Evolutionary conservation across 345 rosid genomes (phyloP), one percentile per base, ranked within the genome.

Genomic region (Mallotus nudiflorus): DNA sequence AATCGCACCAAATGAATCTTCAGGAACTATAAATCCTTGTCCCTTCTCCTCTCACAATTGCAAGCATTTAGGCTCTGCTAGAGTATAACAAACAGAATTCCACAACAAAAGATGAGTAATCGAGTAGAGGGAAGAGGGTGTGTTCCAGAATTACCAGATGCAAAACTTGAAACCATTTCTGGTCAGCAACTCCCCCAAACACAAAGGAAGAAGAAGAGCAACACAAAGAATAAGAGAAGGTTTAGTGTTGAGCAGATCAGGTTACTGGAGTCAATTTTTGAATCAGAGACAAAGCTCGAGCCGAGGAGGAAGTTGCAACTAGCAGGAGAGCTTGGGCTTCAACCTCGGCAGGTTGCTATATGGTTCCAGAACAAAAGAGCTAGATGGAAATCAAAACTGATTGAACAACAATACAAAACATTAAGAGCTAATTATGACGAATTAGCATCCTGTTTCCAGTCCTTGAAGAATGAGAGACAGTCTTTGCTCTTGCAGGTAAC

Each of bases 311-410:
- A 92, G 79, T 56, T 83, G 68, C 82, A 84, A 67, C 33, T 88
- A 15, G 96, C 97, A 2, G 72, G 77, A 63, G 96, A 92, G 72
- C 84, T 92, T 6, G 93, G 87, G 72, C 77, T 92, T 58, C 88
- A 89, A 74, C 96, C 97, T 24, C 87, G 92, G 45, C 97, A 92
- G 75, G 88, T 92, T 37, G 92, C 97, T 64, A 89, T 92, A 70
- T 92, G 97, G 96, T 88, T 92, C 72, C 96, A 92, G 71, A 92
- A 92, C 85, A 85, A 79, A 75, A 82, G 97, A 81, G 96, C 97
- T 27, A 85, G 96, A 54, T 88, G 93, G 93, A 91, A 88, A 70
- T 82, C 96, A 6, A 91, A 88, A 75, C 91, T 81, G 77, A 77
- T 91, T 12, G 93, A 88, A 81, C 82, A 82, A 56, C 89, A 91